Evolutionary conservation across 2,329 filamentous ascomycete species (phyloP).

Genomic region (Aspergillus glaucus): DNA sequence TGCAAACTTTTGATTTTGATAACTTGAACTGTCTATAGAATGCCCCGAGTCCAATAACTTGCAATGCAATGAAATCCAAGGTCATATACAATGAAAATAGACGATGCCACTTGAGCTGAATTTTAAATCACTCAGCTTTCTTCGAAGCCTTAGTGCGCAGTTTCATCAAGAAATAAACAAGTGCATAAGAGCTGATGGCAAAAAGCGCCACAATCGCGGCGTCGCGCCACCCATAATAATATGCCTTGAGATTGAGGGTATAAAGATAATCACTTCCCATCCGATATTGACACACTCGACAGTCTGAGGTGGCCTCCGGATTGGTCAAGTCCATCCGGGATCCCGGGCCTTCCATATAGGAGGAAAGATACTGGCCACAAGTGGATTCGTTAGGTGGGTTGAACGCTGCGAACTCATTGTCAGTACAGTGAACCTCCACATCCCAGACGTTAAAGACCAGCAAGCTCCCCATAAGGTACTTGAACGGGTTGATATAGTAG

Average conservation of each 20-base stretch:
- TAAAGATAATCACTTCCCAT: slow-evolving; percentile 54
- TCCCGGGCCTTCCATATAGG: slow-evolving; percentile 47
- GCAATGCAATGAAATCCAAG: no score
- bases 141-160: slow-evolving; percentile 1
- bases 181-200: slow-evolving; percentile 6
- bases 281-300: slow-evolving; percentile 56
- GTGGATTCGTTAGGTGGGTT: slow-evolving; percentile 40
- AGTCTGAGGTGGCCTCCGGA: slow-evolving; percentile 49
- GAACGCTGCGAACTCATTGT: slow-evolving; percentile 21
- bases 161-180: slow-evolving; percentile 4
- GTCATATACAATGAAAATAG: no score
- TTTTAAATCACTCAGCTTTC: not conserved
- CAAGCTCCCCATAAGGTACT: slow-evolving; percentile 26
- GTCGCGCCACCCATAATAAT: slow-evolving; percentile 9
- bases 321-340: slow-evolving; percentile 51
- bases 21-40: no score
- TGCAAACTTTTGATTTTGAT: no score
- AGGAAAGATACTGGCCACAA: slow-evolving; percentile 52
- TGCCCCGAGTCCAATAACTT: no score
- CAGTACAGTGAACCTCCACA: slow-evolving; percentile 17
- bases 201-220: slow-evolving; percentile 7
- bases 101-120: no score
- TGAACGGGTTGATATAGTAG: slow-evolving; percentile 26
- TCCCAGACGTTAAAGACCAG: slow-evolving; percentile 21
- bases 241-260: slow-evolving; percentile 43